phyloP scores from a whole-genome alignment of 2,329 filamentous ascomycete species.

The Diaporthe capsici region DNA sequence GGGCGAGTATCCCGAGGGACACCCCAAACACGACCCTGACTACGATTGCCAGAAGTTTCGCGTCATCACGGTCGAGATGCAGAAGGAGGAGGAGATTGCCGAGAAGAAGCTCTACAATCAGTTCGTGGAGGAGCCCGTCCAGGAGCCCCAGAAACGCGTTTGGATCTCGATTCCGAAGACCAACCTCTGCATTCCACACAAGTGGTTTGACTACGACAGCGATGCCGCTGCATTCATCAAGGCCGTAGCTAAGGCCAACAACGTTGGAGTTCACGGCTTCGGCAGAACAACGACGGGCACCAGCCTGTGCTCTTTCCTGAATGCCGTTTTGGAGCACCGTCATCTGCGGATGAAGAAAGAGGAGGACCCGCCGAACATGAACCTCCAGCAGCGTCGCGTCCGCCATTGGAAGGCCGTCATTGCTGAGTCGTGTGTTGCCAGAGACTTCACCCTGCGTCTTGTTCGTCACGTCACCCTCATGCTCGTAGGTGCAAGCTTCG shows the following conservation, averaged over 20 bases:
- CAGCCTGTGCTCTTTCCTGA: background rate
- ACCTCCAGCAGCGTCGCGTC: background rate
- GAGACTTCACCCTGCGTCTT: background rate
- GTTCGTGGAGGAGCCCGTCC: background rate
- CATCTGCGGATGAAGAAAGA: background rate
- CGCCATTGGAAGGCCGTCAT: background rate
- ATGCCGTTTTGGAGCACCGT: background rate
- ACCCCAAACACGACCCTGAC: background rate
- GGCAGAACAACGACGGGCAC: background rate
- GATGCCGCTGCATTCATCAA: conserved; percentile 7
- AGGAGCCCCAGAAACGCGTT: background rate
- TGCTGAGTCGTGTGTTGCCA: background rate
- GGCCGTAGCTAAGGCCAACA: background rate
- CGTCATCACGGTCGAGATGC: background rate
- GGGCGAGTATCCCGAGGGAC: background rate
- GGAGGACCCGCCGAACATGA: background rate
- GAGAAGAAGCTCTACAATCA: background rate
- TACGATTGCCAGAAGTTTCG: background rate
- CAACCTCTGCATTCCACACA: background rate
- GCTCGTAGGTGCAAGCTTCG: background rate
- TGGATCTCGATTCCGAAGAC: background rate
- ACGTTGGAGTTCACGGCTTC: background rate
- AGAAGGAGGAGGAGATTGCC: background rate
- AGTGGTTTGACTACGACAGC: background rate
- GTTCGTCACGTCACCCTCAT: conserved; percentile 17